Percentiles rank a stretch among this genome's conserved stretches.
Evolutionary conservation across 768 basidiomycete species (phyloP).

Genomic region (Termitomyces sp.): DNA sequence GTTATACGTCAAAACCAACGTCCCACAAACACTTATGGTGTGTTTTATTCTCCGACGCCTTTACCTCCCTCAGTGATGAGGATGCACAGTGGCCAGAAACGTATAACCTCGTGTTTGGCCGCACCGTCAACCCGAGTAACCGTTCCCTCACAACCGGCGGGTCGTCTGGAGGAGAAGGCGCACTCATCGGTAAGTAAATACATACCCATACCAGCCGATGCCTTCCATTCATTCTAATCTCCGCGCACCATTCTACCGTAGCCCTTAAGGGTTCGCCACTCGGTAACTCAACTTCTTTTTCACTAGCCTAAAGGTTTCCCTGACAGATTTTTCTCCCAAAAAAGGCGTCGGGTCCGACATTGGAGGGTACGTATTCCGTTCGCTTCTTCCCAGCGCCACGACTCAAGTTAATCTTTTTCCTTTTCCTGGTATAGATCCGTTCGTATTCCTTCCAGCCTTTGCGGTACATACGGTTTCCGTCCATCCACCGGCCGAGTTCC

Average conservation of each 20-base stretch:
- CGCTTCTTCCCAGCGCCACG: background rate
- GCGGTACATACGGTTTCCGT: constrained; percentile 68
- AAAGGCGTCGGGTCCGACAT: constrained; percentile 69
- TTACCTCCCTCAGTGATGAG: background rate
- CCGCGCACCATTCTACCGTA: constrained; percentile 9
- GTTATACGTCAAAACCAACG: constrained; percentile 67
- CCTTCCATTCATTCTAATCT: background rate
- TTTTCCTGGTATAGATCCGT: constrained; percentile 48
- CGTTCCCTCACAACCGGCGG: constrained; percentile 71
- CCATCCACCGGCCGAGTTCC: constrained; percentile 71
- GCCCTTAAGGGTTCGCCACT: constrained; percentile 44
- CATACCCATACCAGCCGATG: too few species aligned
- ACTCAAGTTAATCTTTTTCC: too few species aligned
- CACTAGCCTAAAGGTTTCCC: background rate
- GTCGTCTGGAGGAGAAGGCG: constrained; percentile 85
- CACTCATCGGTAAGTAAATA: constrained; percentile 52
- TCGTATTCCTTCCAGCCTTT: constrained; percentile 66
- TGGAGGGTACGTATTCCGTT: constrained; percentile 49
- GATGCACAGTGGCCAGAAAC: constrained; percentile 66
- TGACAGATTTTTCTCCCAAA: too few species aligned
- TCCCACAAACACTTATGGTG: constrained; percentile 80
- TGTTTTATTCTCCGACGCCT: background rate
- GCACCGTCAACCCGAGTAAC: constrained; percentile 76
- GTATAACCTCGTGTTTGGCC: constrained; percentile 74
- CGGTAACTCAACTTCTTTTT: constrained; percentile 22